These are phyloP conservation scores for Zancudomyces culisetae DNA, from an alignment of 371 early-diverging fungal species.

Conservation along the genomic window DNA sequence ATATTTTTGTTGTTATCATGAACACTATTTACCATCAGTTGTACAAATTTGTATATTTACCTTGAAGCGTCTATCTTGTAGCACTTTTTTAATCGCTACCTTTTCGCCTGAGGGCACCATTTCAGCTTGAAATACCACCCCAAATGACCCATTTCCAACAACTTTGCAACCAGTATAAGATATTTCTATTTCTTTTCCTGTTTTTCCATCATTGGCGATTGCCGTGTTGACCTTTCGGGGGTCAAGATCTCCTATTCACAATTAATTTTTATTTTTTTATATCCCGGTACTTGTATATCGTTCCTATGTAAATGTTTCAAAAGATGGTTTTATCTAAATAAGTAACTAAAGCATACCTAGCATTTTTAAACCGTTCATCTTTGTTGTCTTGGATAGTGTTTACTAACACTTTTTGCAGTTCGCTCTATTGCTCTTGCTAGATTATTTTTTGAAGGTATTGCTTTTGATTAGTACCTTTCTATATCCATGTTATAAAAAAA, in stretches of 20 bases:
- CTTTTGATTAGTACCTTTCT: not conserved
- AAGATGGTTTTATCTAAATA: not conserved
- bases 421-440: not conserved
- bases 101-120: conserved; percentile 54
- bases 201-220: conserved; percentile 62
- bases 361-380: conserved; percentile 3
- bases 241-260: conserved; percentile 29
- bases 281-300: not conserved
- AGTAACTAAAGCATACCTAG: not conserved
- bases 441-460: not conserved
- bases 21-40: not conserved
- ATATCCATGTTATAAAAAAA: not conserved
- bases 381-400: not conserved
- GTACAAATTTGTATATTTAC: conserved; percentile 2
- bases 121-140: conserved; percentile 89
- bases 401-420: not conserved
- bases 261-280: not conserved
- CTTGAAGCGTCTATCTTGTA: conserved; percentile 93
- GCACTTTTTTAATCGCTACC: conserved; percentile 86
- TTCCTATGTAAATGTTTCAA: not conserved
- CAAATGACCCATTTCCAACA: conserved; percentile 89
- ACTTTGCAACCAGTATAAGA: conserved; percentile 74
- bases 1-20: not conserved
- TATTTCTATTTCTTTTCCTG: conserved; percentile 60
- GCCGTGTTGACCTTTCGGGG: conserved; percentile 34